Conservation (phyloP, 108 stramenopile species). For the Schizochytrium sp. region DNA sequence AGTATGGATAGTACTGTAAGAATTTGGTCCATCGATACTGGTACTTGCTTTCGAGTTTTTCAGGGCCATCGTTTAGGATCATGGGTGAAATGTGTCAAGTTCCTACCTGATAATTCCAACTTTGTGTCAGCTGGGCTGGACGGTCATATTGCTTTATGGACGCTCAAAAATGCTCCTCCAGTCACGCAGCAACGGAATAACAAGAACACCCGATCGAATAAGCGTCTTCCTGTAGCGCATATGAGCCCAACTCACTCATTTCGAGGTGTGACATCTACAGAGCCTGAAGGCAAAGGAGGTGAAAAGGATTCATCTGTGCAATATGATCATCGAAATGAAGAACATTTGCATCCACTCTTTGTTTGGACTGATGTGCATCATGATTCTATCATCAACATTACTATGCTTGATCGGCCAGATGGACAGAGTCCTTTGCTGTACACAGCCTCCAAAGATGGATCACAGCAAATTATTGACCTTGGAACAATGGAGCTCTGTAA, state of each 20-base stretch:
- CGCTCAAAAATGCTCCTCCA: background rate
- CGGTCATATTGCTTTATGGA: slow-evolving; percentile 15
- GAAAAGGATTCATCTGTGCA: too few relatives aligned
- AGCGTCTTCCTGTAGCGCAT: background rate
- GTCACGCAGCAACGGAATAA: too few relatives aligned
- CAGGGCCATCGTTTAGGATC: background rate
- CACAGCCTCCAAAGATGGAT: slow-evolving; percentile 33
- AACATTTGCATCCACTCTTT: too few relatives aligned
- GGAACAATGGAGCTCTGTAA: background rate
- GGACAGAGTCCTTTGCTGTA: background rate
- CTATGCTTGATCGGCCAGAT: background rate
- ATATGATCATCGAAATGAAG: too few relatives aligned
- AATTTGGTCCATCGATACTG: background rate
- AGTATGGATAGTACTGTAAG: slow-evolving; percentile 59
- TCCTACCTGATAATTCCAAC: background rate
- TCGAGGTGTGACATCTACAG: too few relatives aligned
- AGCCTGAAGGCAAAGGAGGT: too few relatives aligned
- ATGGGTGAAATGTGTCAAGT: slow-evolving; percentile 40
- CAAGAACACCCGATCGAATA: background rate
- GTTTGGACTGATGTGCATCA: background rate
- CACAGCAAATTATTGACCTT: slow-evolving; percentile 36
- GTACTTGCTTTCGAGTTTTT: slow-evolving; percentile 41
- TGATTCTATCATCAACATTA: background rate
- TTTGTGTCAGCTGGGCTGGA: slow-evolving; percentile 53
- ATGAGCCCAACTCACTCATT: too few relatives aligned